Base-by-base conservation (phyloP, 2,329 filamentous ascomycete genomes). In the Penicillium expansum region DNA sequence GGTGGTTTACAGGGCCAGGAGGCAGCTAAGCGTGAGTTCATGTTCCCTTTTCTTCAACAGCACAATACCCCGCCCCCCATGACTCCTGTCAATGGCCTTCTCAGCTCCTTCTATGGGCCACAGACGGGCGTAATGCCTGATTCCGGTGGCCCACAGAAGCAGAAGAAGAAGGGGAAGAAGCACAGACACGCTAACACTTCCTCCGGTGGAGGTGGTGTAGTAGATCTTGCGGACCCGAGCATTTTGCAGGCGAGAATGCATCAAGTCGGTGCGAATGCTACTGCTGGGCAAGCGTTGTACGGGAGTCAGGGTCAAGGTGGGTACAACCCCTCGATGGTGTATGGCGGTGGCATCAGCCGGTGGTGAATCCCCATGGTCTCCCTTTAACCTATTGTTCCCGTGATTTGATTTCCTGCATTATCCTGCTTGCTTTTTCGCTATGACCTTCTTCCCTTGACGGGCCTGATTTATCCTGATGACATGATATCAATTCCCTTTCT, bases 131-230 rank as follows among this genome's bases (percentile, higher is more conserved):
- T 86, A 80, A 91, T 91, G 82, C 90, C 92, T 87, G 92, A 96
- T 77, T 87, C 88, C 81, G 89, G 64, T 43, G 59, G 89, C 81
- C 78, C 80, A 75, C 88, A 90, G 82, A 95, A 96, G 88, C 92
- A 95, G 86, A 96, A 96, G 89, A 97, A 96, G 87, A 96, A 96
- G 91, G 92, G 92, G 83, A 97, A 96, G 87, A 97, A 97, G 91
- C 93, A 97, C 85, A 95, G 92, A 88, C 92, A 97, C 88, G 93
- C 92, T 94, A 96, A 97, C 91, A 97, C 93, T 93, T 96, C 92
- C 90, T 97, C 93, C 87, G 96, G 92, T 87, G 92, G 92, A 86
- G 91, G 91, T 90, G 92, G 91, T 83, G 87, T 97, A 93, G 92
- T 95, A 83, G 92, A 97, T 95, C 91, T 96, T 92, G 91, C 90